phyloP scores from a whole-genome alignment of 2,329 filamentous ascomycete genomes.

The Pseudopyrenochaeta lycopersici region DNA sequence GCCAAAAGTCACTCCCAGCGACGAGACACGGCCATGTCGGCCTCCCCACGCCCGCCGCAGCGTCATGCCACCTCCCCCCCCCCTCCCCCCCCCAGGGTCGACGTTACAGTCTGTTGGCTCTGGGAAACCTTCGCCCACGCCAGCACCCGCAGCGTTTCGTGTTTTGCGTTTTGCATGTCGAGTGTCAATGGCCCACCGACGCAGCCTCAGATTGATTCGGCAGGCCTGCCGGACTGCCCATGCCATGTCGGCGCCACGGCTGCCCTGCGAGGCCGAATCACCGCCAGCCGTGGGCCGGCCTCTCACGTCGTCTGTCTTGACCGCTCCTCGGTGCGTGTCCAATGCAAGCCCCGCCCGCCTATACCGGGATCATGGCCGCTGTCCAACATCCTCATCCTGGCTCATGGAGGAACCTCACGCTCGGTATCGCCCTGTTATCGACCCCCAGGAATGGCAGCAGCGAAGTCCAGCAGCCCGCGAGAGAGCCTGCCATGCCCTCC shows the following conservation, averaged over 20 bases:
- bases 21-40: not conserved
- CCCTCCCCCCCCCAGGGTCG: too few species aligned
- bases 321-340: conserved; percentile 27
- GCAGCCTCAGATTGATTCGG: conserved; percentile 19
- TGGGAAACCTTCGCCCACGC: not conserved
- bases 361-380: conserved; percentile 27
- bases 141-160: not conserved
- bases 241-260: conserved; percentile 4
- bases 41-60: too few species aligned
- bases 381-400: conserved; percentile 33
- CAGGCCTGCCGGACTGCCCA: conserved; percentile 24
- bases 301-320: conserved; percentile 12
- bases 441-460: conserved; percentile 19
- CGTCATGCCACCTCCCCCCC: too few species aligned
- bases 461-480: conserved; percentile 15
- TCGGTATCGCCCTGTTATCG: conserved; percentile 27
- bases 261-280: conserved; percentile 10
- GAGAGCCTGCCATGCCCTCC: conserved; percentile 30
- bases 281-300: conserved; percentile 7
- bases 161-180: conserved; percentile 9
- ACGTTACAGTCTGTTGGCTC: not conserved
- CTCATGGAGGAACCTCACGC: conserved; percentile 32
- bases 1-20: not conserved
- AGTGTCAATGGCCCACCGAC: conserved; percentile 2
- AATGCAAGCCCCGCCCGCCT: conserved; percentile 19